phyloP scores from a whole-genome alignment of 2,329 filamentous ascomycete genomes.

The Alternaria gaisen region DNA sequence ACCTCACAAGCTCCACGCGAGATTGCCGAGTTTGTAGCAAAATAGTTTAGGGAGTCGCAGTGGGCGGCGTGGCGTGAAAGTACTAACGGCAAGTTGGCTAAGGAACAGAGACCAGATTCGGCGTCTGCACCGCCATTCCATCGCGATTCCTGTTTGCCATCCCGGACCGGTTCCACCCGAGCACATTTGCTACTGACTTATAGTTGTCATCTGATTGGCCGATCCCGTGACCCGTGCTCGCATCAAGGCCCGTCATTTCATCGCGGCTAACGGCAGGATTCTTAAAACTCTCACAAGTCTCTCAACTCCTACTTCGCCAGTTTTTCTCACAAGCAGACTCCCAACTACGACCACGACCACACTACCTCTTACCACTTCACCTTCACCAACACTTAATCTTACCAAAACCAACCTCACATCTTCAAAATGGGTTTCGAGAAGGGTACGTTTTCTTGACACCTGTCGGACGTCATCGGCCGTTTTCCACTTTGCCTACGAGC shows the following conservation, averaged over 20 bases:
- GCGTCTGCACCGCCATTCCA: constrained; percentile 7
- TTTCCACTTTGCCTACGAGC: constrained; percentile 29
- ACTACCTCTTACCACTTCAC: neutral
- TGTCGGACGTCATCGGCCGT: constrained; percentile 42
- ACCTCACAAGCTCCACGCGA: constrained; percentile 1
- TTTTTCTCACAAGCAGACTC: constrained; percentile 33
- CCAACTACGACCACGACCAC: constrained; percentile 15
- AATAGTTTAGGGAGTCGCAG: neutral
- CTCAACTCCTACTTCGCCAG: constrained; percentile 33
- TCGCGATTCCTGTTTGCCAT: constrained; percentile 13
- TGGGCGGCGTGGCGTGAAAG: neutral
- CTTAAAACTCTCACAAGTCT: constrained; percentile 22
- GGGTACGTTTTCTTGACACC: constrained; percentile 45
- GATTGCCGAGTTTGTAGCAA: constrained; percentile 6
- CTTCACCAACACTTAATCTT: neutral
- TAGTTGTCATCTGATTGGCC: constrained; percentile 24
- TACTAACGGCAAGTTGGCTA: constrained; percentile 2
- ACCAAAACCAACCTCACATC: constrained; percentile 18
- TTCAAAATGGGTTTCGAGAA: constrained; percentile 53
- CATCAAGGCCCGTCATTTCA: constrained; percentile 21
- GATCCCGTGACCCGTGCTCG: constrained; percentile 12
- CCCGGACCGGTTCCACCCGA: constrained; percentile 33
- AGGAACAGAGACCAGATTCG: neutral
- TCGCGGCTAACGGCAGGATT: constrained; percentile 25
- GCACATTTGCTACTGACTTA: constrained; percentile 22